Percentiles rank a stretch among this genome's conserved stretches.
phyloP scores from a whole-genome alignment of 2,329 filamentous ascomycete species.

The Colletotrichum orchidophilum region DNA sequence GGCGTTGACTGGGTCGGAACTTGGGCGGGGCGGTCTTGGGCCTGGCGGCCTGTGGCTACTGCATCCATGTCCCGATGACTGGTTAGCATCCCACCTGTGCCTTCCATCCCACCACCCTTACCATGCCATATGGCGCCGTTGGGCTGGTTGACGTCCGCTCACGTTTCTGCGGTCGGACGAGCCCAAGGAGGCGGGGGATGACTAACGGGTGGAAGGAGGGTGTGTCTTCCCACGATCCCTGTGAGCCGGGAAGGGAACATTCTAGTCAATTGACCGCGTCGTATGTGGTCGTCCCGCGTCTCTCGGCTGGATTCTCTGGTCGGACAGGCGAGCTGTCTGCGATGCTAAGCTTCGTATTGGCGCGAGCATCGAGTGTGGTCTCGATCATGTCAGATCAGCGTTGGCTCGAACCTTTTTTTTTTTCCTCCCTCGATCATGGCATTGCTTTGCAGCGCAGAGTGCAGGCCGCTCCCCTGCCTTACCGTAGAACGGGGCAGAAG shows the following conservation, averaged over 20 bases:
- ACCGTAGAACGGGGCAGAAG: neutral
- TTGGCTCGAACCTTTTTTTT: neutral
- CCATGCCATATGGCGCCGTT: slow-evolving; percentile 13
- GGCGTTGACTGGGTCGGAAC: neutral
- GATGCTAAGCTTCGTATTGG: too few species aligned
- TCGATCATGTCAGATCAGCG: neutral
- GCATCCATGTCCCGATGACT: neutral
- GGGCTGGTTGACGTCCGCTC: neutral
- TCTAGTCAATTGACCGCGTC: too few species aligned
- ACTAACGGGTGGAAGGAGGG: slow-evolving; percentile 2
- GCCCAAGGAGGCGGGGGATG: neutral
- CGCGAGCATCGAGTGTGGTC: too few species aligned
- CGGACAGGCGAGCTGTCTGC: too few species aligned
- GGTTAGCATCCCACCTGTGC: neutral
- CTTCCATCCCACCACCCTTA: neutral
- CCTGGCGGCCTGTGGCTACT: neutral
- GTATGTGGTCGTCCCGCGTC: too few species aligned
- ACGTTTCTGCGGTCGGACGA: neutral
- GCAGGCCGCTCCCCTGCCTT: neutral
- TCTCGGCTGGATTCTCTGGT: too few species aligned
- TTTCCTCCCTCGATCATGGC: neutral
- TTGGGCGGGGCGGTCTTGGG: neutral
- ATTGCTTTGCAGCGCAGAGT: neutral
- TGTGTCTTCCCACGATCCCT: neutral
- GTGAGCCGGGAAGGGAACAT: too few species aligned